Evolutionary conservation across 1,139 yeast species (phyloP), one percentile per base, ranked within the genome.

Genomic region (Suhomyces kunorum): DNA sequence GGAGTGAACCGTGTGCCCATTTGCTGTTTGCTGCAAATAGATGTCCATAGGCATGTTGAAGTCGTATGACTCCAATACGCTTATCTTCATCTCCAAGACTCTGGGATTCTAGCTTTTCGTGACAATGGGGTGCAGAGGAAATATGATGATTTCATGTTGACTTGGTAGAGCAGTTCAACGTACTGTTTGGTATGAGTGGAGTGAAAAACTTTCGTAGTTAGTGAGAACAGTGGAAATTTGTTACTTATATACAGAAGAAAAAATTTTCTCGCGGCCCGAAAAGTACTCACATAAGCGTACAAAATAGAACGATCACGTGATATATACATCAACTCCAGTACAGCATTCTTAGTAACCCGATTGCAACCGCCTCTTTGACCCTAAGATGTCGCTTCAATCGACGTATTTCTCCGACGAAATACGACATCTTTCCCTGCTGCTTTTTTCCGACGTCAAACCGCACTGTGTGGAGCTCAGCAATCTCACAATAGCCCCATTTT

Each of bases 381-480:
- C n/a, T n/a, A 23, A 11, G 9, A 31, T 39, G 39, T 31, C 38
- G n/a, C 27, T 27, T 8, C 23, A 15, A 11, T 4, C 24, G n/a
- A 11, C 31, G 14, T 19, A 32, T 4, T 12, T 32, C 22, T 8
- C 29, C 4, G 34, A 39, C 7, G 30, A 24, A 11, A 32, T 39
- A 28, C 38, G 40, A 15, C 38, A 16, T 6, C 17, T 66, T 32
- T 65, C 74, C 6, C 58, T 55, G 50, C 54, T 46, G 45, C 50
- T 71, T 15, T 71, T 71, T 46, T 42, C 40, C 3, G 44, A 48
- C 32, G 43, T 71, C 26, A 68, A 67, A 41, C 71, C 72, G 0
- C 29, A 44, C n/a, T 71, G 76, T 44, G 61, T 64, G 26, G 55
- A 56, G 35, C 50, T 69, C 25, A 58, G 69, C 1, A 56, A 53